Percentiles rank a stretch among this genome's conserved stretches.
Evolutionary conservation across 495 filamentous ascomycete species (phyloP).

Genomic region (Tuber microsphaerosporum): DNA sequence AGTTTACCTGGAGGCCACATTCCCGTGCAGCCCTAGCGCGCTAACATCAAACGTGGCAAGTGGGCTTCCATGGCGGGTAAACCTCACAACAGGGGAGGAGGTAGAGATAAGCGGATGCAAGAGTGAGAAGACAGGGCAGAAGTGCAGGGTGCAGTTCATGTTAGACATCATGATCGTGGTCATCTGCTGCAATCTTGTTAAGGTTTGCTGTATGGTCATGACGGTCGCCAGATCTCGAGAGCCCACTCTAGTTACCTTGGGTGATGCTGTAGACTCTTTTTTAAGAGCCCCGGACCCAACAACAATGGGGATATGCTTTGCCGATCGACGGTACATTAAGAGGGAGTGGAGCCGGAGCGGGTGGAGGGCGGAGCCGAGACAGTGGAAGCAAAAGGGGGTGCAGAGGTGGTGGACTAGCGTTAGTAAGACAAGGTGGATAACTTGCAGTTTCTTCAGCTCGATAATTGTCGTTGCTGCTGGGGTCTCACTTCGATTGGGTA

Average conservation of each 20-base stretch:
- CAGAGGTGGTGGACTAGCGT: not conserved
- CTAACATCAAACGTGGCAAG: not conserved
- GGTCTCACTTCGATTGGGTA: not conserved
- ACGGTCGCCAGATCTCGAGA: slow-evolving; percentile 31
- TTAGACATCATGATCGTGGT: slow-evolving; percentile 43
- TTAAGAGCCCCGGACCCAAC: slow-evolving; percentile 44
- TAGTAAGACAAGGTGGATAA: slow-evolving; percentile 3
- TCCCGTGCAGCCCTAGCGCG: not conserved
- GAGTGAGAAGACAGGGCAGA: slow-evolving; percentile 4
- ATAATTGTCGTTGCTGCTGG: not conserved
- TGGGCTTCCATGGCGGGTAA: not conserved
- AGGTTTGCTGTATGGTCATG: slow-evolving; percentile 40
- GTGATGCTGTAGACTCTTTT: slow-evolving; percentile 51
- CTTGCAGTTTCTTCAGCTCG: slow-evolving; percentile 3
- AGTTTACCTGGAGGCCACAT: not conserved
- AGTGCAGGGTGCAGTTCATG: slow-evolving; percentile 40
- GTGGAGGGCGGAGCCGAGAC: not conserved
- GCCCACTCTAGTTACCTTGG: slow-evolving; percentile 47
- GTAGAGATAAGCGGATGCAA: slow-evolving; percentile 4
- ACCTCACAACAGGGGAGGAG: not conserved
- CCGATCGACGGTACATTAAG: slow-evolving; percentile 23
- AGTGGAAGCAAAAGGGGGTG: not conserved
- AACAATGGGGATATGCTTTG: slow-evolving; percentile 43
- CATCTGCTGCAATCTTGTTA: slow-evolving; percentile 43
- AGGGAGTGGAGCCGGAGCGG: not conserved